phyloP scores from a whole-genome alignment of 441 rosid species.

The Syzygium malaccense region DNA sequence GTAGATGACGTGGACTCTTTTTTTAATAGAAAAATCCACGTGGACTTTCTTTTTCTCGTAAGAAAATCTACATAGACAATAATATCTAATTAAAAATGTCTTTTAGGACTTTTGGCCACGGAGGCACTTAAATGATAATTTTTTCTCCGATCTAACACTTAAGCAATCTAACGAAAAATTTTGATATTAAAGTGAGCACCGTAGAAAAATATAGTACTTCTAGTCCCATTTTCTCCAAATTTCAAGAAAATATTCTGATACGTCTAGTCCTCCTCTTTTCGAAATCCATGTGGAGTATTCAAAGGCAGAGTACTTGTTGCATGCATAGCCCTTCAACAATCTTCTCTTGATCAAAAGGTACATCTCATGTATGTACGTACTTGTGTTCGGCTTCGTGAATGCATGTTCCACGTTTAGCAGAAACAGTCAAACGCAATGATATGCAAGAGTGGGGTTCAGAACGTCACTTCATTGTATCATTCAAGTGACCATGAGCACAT shows the following conservation, averaged over 20 bases:
- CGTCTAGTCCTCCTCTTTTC: not conserved
- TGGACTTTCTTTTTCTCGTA: no score
- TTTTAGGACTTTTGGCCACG: no score
- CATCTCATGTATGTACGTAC: not conserved
- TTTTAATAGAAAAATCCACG: no score
- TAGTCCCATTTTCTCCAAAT: no score
- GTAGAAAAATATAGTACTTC: no score
- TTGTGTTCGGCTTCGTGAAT: not conserved
- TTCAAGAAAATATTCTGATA: not conserved
- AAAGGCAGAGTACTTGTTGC: not conserved
- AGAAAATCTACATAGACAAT: no score
- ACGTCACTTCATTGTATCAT: not conserved
- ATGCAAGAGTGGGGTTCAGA: not conserved
- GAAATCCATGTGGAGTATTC: not conserved
- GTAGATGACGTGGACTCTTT: no score
- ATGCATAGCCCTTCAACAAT: not conserved
- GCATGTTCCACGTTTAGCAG: not conserved
- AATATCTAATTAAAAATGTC: no score
- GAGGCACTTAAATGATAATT: no score
- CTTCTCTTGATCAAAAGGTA: not conserved
- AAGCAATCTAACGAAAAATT: no score
- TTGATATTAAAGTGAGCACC: no score
- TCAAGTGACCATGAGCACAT: not conserved
- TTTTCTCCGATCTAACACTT: no score
- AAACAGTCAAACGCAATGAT: not conserved